These are phyloP conservation scores for Rhytidhysteron rufulum DNA, from an alignment of 2,329 filamentous ascomycete species.

Conservation along the genomic window DNA sequence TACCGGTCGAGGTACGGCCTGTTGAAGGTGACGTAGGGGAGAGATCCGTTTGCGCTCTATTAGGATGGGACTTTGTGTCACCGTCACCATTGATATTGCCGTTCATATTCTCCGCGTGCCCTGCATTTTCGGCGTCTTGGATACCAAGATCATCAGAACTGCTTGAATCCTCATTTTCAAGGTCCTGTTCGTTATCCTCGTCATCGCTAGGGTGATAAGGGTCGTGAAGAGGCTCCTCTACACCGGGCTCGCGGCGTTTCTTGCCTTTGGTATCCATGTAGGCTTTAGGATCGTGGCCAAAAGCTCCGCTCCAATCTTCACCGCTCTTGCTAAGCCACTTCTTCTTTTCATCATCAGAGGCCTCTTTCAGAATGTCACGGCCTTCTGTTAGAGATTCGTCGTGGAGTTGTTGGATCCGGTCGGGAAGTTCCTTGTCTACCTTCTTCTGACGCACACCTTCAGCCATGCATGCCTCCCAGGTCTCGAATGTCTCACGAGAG, in stretches of 20 bases:
- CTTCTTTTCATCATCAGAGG: constrained; percentile 66
- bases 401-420: constrained; percentile 70
- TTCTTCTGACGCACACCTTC: constrained; percentile 75
- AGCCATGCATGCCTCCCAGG: constrained; percentile 85
- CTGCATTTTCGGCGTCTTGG: constrained; percentile 48
- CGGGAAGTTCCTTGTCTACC: constrained; percentile 71
- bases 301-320: constrained; percentile 82
- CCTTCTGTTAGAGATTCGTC: constrained; percentile 75
- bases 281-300: constrained; percentile 69
- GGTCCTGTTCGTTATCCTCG: constrained; percentile 37
- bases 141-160: constrained; percentile 55
- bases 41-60: constrained; percentile 25
- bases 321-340: constrained; percentile 78
- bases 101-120: constrained; percentile 18
- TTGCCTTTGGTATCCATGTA: constrained; percentile 52
- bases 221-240: constrained; percentile 50
- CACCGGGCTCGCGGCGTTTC: constrained; percentile 55
- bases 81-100: constrained; percentile 13
- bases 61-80: constrained; percentile 10
- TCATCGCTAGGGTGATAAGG: constrained; percentile 46
- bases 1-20: constrained; percentile 21
- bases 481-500: constrained; percentile 87
- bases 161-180: constrained; percentile 39
- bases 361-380: constrained; percentile 73
- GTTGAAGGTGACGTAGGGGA: constrained; percentile 15